Evolutionary conservation across 805 yeast genomes (phyloP), one percentile per base, ranked within the genome.

Genomic region (Candida sithepensis): DNA sequence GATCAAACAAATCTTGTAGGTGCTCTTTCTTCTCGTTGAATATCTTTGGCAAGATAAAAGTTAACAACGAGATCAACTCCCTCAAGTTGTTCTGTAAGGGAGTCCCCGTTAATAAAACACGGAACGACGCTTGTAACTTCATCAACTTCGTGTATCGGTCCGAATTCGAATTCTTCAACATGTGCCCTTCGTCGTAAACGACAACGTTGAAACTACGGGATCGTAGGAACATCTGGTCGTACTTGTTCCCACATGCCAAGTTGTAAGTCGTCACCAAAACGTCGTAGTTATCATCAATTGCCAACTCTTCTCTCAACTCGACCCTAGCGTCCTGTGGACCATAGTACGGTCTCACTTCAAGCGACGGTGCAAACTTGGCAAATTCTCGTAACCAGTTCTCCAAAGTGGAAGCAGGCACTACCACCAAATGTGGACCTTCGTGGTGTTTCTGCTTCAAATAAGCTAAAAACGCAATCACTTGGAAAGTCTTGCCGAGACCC

Each of bases 371-470:
- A 65, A 94, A 94, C 61, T 89, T 84, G 50, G 81, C 76, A 65
- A 94, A 90, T 64, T 94, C 99, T 63, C 99, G 78, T 52, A 94
- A 73, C 99, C 99, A 94, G 67, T 94, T 94, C 64, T 94, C 99
- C 49, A 94, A 73, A 0, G 99, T 94, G 0, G 98, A 92, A 0
- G 97, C 82, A 1, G 99, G 99, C 23, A 95, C 98, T 30, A 94
- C 94, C 30, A 94, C 86, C 49, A 94, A 71, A 72, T 94, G 98
- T 1, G 97, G 97, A 0, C 96, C 95, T 1, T 65, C 63, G 42
- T 72, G 71, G 6, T 69, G 64, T 24, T 66, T 67, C 56, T 87
- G 84, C 61, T 88, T 88, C 59, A 94, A 74, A 60, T 85, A 83
- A 1, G 98, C 90, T 61, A 94, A 70, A 62, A 94, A 94, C 7